A percentile compares a stretch with the other conserved stretches of the same genome.
Conservation (phyloP, 768 basidiomycete species). For the Pholiota molesta region DNA sequence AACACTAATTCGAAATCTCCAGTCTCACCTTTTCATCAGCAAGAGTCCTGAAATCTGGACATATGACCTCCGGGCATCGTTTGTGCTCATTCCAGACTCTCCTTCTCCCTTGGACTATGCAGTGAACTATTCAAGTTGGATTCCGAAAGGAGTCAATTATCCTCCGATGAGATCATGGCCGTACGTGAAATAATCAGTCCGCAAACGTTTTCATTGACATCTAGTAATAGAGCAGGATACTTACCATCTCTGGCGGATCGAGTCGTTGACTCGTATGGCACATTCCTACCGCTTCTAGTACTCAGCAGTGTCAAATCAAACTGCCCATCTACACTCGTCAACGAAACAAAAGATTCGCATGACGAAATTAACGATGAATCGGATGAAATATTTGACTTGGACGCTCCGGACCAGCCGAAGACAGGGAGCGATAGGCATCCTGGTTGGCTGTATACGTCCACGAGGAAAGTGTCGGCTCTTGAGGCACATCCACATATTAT, state of each 20-base stretch:
- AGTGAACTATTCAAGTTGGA: constrained; percentile 35
- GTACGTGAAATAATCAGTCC: constrained; percentile 3
- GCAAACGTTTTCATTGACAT: not conserved
- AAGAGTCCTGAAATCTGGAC: constrained; percentile 24
- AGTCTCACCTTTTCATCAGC: constrained; percentile 15
- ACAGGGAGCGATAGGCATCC: too few species aligned
- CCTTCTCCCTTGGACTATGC: constrained; percentile 34
- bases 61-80: constrained; percentile 40
- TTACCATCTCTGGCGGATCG: constrained; percentile 25
- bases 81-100: constrained; percentile 35
- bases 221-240: not conserved
- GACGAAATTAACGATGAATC: constrained; percentile 19
- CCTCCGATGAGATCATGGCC: constrained; percentile 20
- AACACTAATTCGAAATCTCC: not conserved
- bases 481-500: constrained; percentile 38
- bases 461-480: constrained; percentile 20
- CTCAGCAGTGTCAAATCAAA: constrained; percentile 31
- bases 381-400: constrained; percentile 8
- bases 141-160: constrained; percentile 23
- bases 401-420: not conserved
- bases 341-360: not conserved
- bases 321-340: constrained; percentile 7
- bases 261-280: constrained; percentile 36
- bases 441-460: not conserved
- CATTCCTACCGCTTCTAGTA: constrained; percentile 35